Percentiles rank a stretch among this genome's conserved stretches.
phyloP scores from a whole-genome alignment of 2,329 filamentous ascomycete species.

The Xenoacremonium recifei region DNA sequence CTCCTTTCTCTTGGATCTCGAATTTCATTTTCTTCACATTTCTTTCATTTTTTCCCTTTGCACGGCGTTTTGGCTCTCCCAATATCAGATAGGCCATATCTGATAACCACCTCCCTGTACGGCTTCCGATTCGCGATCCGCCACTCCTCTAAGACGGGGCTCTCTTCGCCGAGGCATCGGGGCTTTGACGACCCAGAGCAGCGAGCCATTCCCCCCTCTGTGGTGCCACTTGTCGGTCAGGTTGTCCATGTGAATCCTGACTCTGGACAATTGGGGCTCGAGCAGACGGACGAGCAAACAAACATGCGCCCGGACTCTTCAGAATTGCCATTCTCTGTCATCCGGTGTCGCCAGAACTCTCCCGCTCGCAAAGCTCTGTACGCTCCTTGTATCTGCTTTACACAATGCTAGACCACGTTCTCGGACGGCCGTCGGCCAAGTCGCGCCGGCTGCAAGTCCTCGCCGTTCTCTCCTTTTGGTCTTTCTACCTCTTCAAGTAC shows the following conservation, averaged over 20 bases:
- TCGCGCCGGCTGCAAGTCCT: slow-evolving; percentile 92
- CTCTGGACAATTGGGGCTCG: slow-evolving; percentile 10
- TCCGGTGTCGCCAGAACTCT: background rate
- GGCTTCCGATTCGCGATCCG: background rate
- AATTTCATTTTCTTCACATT: background rate
- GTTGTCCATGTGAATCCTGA: slow-evolving; percentile 25
- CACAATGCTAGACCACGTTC: slow-evolving; percentile 77
- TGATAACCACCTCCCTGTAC: background rate
- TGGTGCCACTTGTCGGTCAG: slow-evolving; percentile 10
- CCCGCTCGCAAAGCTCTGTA: slow-evolving; percentile 2
- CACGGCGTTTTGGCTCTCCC: background rate
- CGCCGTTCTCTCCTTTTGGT: slow-evolving; percentile 89
- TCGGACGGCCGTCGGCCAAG: slow-evolving; percentile 86
- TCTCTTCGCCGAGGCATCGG: slow-evolving; percentile 16
- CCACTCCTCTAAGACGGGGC: slow-evolving; percentile 1
- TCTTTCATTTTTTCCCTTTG: too few species aligned
- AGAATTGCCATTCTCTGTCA: background rate
- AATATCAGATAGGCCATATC: background rate
- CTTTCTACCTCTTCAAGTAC: slow-evolving; percentile 75
- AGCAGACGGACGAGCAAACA: slow-evolving; percentile 3
- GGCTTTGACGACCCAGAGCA: background rate
- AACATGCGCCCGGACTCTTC: slow-evolving; percentile 14
- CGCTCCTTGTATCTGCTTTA: background rate
- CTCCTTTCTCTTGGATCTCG: background rate
- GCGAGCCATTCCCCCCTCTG: slow-evolving; percentile 1